phyloP scores from a whole-genome alignment of 352 stramenopile species.

The Phytophthora europaea region DNA sequence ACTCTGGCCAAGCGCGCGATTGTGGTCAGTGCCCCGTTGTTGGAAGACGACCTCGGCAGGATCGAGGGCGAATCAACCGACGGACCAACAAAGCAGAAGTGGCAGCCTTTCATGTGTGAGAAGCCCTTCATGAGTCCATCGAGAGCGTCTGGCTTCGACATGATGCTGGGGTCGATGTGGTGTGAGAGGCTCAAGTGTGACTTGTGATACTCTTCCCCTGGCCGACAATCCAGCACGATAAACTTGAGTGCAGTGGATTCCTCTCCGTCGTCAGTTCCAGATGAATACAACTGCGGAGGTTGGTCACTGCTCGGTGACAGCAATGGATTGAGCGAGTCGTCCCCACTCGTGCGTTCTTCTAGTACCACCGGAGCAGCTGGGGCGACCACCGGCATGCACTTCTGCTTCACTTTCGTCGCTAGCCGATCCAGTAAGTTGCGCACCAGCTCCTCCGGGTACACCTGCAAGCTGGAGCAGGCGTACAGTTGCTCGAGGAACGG shows the following conservation, averaged over 20 bases:
- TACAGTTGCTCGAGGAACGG: constrained; percentile 81
- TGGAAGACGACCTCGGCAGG: constrained; percentile 34
- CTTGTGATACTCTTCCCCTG: constrained; percentile 77
- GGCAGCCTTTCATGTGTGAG: constrained; percentile 87
- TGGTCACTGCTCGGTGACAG: constrained; percentile 30
- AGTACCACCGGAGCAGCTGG: constrained; percentile 5
- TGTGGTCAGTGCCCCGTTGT: constrained; percentile 55
- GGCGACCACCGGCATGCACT: constrained; percentile 15
- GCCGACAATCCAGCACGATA: constrained; percentile 87
- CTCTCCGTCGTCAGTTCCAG: constrained; percentile 31
- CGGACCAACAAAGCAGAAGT: constrained; percentile 91
- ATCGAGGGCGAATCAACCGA: constrained; percentile 44
- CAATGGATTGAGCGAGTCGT: constrained; percentile 47
- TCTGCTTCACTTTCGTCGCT: constrained; percentile 32
- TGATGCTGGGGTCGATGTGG: constrained; percentile 87
- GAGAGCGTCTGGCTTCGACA: constrained; percentile 75
- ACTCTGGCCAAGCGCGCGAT: constrained; percentile 67
- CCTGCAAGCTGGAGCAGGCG: constrained; percentile 77
- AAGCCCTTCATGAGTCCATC: constrained; percentile 86
- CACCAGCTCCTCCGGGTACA: constrained; percentile 88
- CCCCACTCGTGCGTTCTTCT: constrained; percentile 12
- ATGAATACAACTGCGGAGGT: constrained; percentile 24
- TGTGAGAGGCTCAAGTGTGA: constrained; percentile 89
- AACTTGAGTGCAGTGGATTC: constrained; percentile 49
- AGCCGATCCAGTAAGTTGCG: constrained; percentile 78